phyloP scores from a whole-genome alignment of 1,284 basidiomycete species.

The Cystobasidium slooffiae region DNA sequence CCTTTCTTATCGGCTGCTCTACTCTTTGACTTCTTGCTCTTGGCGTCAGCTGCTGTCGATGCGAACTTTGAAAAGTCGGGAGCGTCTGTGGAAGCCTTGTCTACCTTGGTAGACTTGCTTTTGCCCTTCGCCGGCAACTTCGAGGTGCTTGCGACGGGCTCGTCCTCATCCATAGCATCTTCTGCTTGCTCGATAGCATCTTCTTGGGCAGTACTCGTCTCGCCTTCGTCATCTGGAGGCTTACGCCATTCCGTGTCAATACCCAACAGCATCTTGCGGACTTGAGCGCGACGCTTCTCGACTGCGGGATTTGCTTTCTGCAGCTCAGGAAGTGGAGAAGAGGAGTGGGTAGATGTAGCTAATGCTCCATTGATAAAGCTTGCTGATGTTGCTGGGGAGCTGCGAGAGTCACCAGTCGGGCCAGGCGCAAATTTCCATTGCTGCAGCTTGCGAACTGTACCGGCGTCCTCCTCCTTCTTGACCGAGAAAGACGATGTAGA shows the following conservation, averaged over 20 bases:
- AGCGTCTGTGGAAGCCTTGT: neutral
- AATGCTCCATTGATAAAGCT: neutral
- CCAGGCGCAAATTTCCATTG: slow-evolving; percentile 35
- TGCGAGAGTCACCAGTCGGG: neutral
- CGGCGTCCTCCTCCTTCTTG: slow-evolving; percentile 17
- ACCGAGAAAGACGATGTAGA: neutral
- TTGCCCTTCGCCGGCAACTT: neutral
- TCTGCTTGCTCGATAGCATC: neutral
- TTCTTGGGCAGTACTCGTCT: neutral
- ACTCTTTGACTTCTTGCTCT: neutral
- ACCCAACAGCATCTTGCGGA: slow-evolving; percentile 30
- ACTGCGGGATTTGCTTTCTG: neutral
- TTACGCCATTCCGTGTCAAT: slow-evolving; percentile 16
- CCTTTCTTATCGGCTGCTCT: slow-evolving; percentile 15
- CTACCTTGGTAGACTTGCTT: slow-evolving; percentile 18
- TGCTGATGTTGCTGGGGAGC: neutral
- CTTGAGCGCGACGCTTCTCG: slow-evolving; percentile 22
- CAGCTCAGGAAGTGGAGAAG: slow-evolving; percentile 31
- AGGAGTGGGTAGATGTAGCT: neutral
- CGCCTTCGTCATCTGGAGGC: slow-evolving; percentile 12
- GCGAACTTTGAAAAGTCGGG: slow-evolving; percentile 30
- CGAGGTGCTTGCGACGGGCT: slow-evolving; percentile 38
- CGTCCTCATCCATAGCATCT: slow-evolving; percentile 5
- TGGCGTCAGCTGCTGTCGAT: neutral
- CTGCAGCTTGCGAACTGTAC: slow-evolving; percentile 19